Conservation (phyloP, 768 basidiomycete species). For the Rhizopogon vulgaris region DNA sequence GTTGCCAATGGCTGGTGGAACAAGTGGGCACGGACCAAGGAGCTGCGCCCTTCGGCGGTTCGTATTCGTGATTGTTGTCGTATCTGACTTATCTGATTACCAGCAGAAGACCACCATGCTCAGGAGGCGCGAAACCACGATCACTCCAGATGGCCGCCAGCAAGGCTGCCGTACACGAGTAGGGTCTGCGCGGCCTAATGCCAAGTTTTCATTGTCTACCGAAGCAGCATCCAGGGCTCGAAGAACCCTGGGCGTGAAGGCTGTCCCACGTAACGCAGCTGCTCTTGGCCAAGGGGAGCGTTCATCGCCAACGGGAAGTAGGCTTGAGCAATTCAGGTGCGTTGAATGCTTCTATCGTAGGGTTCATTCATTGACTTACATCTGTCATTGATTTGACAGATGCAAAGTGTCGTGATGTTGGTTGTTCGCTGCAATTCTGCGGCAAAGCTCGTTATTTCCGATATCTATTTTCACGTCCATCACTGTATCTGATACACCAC, state of each 20-base stretch:
- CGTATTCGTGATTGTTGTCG: slow-evolving; percentile 9
- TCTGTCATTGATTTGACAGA: background rate
- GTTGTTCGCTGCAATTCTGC: background rate
- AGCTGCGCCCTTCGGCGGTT: slow-evolving; percentile 12
- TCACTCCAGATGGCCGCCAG: slow-evolving; percentile 39
- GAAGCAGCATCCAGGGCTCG: slow-evolving; percentile 13
- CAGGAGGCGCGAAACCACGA: slow-evolving; percentile 41
- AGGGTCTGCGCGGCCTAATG: slow-evolving; percentile 20
- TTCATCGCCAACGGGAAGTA: background rate
- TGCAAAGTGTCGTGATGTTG: background rate
- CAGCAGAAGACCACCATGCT: slow-evolving; percentile 27
- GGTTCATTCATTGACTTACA: background rate
- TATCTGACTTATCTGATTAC: slow-evolving; percentile 5
- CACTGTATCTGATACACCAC: background rate
- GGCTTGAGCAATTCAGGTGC: background rate
- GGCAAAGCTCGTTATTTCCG: background rate
- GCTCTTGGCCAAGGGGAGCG: background rate
- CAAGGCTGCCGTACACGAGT: slow-evolving; percentile 20
- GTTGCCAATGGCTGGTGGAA: slow-evolving; percentile 48
- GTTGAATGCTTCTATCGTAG: background rate
- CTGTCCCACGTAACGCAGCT: background rate
- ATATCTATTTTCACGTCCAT: slow-evolving; percentile 1
- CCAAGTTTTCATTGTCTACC: slow-evolving; percentile 9
- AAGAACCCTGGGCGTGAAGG: slow-evolving; percentile 7
- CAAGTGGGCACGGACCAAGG: slow-evolving; percentile 37